Evolutionary conservation across 1,139 yeast species (phyloP).

Genomic region (Kodamaea derodonti): DNA sequence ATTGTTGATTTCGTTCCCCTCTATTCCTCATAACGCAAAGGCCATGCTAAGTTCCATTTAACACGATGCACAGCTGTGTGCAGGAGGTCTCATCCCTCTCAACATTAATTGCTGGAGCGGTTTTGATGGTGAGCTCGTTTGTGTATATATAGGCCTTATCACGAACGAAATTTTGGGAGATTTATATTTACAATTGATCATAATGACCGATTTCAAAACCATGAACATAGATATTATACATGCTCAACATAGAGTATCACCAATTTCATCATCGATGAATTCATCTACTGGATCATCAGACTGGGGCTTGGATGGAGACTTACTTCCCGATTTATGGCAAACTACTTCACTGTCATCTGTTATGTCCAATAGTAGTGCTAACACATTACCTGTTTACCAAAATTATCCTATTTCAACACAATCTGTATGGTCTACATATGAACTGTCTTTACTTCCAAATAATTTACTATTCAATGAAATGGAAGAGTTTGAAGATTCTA

Average conservation of each 20-base stretch:
- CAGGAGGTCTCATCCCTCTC: conserved; percentile 1
- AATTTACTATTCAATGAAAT: conserved; percentile 12
- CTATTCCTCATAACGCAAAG: conserved; percentile 1
- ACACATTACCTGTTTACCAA: conserved; percentile 3
- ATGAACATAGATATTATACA: conserved; percentile 6
- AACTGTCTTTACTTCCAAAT: conserved; percentile 19
- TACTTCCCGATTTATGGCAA: conserved; percentile 37
- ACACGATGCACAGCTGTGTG: background rate
- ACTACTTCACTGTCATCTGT: conserved; percentile 11
- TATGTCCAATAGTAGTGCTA: conserved; percentile 4
- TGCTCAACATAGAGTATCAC: conserved; percentile 6
- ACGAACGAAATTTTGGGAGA: background rate
- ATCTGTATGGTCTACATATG: conserved; percentile 12
- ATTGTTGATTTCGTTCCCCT: conserved; percentile 2
- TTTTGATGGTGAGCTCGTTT: background rate
- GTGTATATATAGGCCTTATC: background rate
- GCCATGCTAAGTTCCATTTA: background rate
- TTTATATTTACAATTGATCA: background rate
- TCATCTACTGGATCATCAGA: conserved; percentile 21
- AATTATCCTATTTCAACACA: background rate
- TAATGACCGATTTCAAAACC: background rate
- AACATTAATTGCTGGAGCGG: background rate
- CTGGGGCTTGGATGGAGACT: conserved; percentile 20
- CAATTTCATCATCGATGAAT: conserved; percentile 18
- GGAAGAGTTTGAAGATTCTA: conserved; percentile 2